Evolutionary conservation across 495 filamentous ascomycete genomes (phyloP).

Genomic region (Umbilicaria muhlenbergii): DNA sequence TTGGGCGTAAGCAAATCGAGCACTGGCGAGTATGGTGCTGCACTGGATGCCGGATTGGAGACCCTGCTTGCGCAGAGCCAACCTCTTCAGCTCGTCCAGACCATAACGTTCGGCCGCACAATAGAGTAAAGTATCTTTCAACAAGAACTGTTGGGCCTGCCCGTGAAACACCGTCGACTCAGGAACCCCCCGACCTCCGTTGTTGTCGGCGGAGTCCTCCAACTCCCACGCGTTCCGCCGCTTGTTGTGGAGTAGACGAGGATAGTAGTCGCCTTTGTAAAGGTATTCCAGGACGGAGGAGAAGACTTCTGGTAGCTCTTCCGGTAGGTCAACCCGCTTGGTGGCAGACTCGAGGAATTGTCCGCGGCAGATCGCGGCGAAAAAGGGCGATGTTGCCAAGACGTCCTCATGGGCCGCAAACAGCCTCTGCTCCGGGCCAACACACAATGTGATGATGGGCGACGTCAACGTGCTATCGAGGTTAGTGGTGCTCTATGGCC

Average conservation of each 20-base stretch:
- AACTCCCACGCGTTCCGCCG: constrained; percentile 52
- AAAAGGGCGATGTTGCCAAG: constrained; percentile 63
- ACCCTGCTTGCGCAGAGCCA: constrained; percentile 76
- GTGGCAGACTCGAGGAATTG: constrained; percentile 46
- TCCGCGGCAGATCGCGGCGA: constrained; percentile 37
- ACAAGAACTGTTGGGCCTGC: constrained; percentile 45
- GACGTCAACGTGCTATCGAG: constrained; percentile 40
- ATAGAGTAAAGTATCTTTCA: constrained; percentile 85
- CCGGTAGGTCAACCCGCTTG: constrained; percentile 63
- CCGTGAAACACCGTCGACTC: constrained; percentile 59
- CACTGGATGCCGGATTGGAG: constrained; percentile 68
- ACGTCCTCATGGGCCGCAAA: constrained; percentile 87
- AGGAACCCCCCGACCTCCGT: constrained; percentile 17
- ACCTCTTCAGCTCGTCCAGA: constrained; percentile 64
- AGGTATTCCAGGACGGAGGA: constrained; percentile 82
- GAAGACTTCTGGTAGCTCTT: constrained; percentile 81
- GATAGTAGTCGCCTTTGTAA: constrained; percentile 91
- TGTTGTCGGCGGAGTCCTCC: constrained; percentile 32
- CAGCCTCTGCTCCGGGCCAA: constrained; percentile 64
- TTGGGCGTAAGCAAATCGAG: constrained; percentile 75
- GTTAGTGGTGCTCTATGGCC: background rate
- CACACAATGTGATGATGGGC: constrained; percentile 61
- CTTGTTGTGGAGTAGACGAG: constrained; percentile 55
- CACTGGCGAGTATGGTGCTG: constrained; percentile 67
- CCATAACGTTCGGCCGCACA: constrained; percentile 73